Evolutionary conservation across 352 stramenopile genomes (phyloP).

Genomic region (Globisporangium paroecandrum): DNA sequence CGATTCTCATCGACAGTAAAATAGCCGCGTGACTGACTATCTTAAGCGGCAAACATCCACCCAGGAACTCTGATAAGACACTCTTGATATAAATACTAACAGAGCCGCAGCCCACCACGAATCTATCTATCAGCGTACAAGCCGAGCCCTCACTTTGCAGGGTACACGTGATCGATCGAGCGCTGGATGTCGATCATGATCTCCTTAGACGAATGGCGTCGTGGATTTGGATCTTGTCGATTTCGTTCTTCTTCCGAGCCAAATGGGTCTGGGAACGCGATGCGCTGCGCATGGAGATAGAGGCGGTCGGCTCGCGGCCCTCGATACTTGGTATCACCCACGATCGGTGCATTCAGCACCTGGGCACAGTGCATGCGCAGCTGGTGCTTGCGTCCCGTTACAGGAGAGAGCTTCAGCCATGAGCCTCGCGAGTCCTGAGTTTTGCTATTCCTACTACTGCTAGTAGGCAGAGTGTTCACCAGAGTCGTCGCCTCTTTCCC

Average conservation of each 20-base stretch:
- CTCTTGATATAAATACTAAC: neutral
- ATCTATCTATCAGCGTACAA: neutral
- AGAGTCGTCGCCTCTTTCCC: conserved; percentile 44
- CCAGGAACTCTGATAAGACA: conserved; percentile 1
- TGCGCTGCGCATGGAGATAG: conserved; percentile 48
- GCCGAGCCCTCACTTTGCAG: neutral
- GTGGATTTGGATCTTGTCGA: neutral
- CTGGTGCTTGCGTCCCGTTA: conserved; percentile 69
- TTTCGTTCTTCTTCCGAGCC: neutral
- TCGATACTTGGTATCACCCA: conserved; percentile 50
- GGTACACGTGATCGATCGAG: neutral
- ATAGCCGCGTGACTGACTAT: neutral
- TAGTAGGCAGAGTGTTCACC: conserved; percentile 18
- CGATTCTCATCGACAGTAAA: neutral
- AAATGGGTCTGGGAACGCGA: conserved; percentile 53
- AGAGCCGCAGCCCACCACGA: neutral
- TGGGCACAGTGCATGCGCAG: conserved; percentile 57
- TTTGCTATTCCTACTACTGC: neutral
- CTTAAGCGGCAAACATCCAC: neutral
- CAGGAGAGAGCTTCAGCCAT: conserved; percentile 54
- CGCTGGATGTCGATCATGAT: conserved; percentile 10
- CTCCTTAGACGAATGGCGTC: neutral
- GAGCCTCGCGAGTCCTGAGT: conserved; percentile 12
- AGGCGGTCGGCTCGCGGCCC: conserved; percentile 27
- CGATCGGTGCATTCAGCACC: conserved; percentile 39